phyloP scores from a whole-genome alignment of 441 rosid species.

The Syzygium malaccense region DNA sequence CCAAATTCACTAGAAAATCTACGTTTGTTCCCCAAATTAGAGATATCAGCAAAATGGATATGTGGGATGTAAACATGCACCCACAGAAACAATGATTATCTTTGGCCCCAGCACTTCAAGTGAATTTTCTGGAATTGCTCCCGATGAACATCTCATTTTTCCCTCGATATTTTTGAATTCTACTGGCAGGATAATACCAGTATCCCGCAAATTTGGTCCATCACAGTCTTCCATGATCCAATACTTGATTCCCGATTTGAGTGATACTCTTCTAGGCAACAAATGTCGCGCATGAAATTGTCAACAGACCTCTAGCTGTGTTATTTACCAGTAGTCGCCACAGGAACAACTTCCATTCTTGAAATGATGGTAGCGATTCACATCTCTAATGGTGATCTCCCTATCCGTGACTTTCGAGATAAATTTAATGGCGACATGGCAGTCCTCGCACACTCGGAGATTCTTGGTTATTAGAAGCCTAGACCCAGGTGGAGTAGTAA shows the following conservation, averaged over 20 bases:
- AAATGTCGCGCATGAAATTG: neutral
- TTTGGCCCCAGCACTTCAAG: neutral
- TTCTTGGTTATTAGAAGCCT: conserved; percentile 31
- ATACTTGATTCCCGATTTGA: neutral
- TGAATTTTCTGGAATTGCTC: neutral
- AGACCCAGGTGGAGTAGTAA: conserved; percentile 22
- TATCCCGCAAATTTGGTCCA: neutral
- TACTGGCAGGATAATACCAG: neutral
- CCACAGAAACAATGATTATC: neutral
- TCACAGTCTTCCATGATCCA: neutral
- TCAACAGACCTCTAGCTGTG: neutral
- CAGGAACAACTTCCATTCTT: conserved; percentile 28
- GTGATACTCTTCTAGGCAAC: neutral
- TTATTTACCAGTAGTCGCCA: conserved; percentile 32
- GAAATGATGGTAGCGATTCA: conserved; percentile 35
- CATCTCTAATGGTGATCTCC: conserved; percentile 31
- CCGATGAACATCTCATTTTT: neutral
- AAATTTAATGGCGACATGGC: conserved; percentile 32
- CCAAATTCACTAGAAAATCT: neutral
- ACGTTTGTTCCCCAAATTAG: neutral
- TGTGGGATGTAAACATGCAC: neutral
- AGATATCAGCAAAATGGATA: neutral
- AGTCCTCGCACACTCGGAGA: conserved; percentile 34
- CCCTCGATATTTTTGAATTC: neutral
- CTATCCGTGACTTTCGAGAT: conserved; percentile 27